Evolutionary conservation across 352 stramenopile species (phyloP).

Genomic region (Globisporangium irregulare): DNA sequence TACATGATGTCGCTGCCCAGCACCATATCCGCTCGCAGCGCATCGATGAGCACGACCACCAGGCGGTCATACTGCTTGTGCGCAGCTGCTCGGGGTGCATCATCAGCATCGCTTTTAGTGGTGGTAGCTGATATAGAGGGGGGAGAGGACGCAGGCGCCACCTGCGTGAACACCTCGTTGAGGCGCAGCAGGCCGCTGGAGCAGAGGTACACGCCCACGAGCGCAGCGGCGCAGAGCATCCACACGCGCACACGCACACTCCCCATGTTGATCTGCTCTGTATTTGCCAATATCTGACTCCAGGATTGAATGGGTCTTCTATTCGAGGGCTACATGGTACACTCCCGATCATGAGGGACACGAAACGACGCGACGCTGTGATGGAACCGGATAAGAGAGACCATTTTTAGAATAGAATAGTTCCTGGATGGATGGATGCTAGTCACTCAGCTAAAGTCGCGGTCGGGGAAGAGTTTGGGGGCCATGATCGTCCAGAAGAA

Average conservation of each 20-base stretch:
- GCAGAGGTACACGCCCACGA: slow-evolving; percentile 43
- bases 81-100: slow-evolving; percentile 14
- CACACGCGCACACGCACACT: slow-evolving; percentile 3
- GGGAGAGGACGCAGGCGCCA: neutral
- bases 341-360: neutral
- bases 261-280: neutral
- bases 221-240: slow-evolving; percentile 38
- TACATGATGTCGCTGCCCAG: slow-evolving; percentile 60
- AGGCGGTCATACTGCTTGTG: slow-evolving; percentile 63
- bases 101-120: neutral
- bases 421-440: neutral
- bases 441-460: slow-evolving; percentile 77
- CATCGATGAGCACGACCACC: slow-evolving; percentile 86
- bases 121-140: neutral
- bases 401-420: neutral
- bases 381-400: neutral
- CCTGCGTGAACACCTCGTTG: slow-evolving; percentile 49
- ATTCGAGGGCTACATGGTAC: neutral
- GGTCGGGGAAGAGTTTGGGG: slow-evolving; percentile 91
- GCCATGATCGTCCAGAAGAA: slow-evolving; percentile 95
- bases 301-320: slow-evolving; percentile 1
- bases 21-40: slow-evolving; percentile 86
- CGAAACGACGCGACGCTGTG: neutral
- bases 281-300: neutral
- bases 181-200: slow-evolving; percentile 56